Evolutionary conservation across 352 stramenopile species (phyloP), one percentile per base, ranked within the genome.

Genomic region (Phytophthora lateralis): DNA sequence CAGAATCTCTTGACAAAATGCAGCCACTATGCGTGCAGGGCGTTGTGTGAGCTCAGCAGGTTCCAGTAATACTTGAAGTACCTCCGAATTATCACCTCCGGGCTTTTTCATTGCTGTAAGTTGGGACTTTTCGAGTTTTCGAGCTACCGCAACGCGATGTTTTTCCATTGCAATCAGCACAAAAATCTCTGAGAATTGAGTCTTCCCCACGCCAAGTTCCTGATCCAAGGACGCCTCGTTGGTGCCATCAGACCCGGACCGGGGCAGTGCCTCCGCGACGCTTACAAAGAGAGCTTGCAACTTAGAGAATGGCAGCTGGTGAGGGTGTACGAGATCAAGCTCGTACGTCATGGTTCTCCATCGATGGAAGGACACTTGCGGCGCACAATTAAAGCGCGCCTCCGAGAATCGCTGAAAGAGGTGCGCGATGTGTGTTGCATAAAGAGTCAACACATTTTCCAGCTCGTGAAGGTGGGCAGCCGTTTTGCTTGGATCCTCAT

Each of bases 1-100:
- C 26, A 90, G 24, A 6, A 88, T 49, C 0, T 78, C 65, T 2
- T 70, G 67, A 39, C 70, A 82, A 20, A 90, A 88, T 5, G 54
- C 21, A 0, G 69, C 57, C 8, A 87, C 56, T 11, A 88, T 72
- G 17, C 76, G 65, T 20, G 64, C 50, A n/a, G 63, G 75, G 2
- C 60, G 58, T 4, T 34, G 53, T 2, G 48, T 32, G 10, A 65
- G 21, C 21, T 64, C 29, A 1, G 18, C 4, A 42, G 21, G 37
- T 45, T 69, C 52, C 0, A 57, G n/a, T 1, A n/a, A n/a, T n/a
- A n/a, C n/a, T n/a, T n/a, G n/a, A n/a, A 45, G 21, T 0, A 20
- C 21, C 11, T 55, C 37, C n/a, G 37, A 54, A 18, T 41, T 55
- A 3, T 51, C 49, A 4, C 21, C 30, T 29, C n/a, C n/a, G 4